phyloP scores from a whole-genome alignment of 2,329 filamentous ascomycete species.

The Graphiopsis chlorocephala region DNA sequence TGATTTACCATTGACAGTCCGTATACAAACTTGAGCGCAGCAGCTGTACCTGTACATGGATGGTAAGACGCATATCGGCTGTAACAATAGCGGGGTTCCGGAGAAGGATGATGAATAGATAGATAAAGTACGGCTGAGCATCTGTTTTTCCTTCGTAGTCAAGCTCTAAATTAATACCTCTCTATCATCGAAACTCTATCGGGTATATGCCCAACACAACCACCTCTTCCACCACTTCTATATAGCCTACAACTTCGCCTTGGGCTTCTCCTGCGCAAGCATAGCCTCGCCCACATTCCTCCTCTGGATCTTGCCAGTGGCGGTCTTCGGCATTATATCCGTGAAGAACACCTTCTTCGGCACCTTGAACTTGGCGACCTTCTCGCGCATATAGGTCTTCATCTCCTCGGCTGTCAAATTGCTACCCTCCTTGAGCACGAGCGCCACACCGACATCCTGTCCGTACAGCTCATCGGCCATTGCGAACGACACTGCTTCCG shows the following conservation, averaged over 20 bases:
- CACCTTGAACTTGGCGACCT: slow-evolving; percentile 78
- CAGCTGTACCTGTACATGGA: not conserved
- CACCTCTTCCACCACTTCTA: not conserved
- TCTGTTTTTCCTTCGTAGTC: not conserved
- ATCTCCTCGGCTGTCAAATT: slow-evolving; percentile 57
- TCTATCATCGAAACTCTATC: not conserved
- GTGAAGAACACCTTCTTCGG: slow-evolving; percentile 85
- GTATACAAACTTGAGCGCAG: no score
- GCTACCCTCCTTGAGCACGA: slow-evolving; percentile 68
- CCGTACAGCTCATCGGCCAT: slow-evolving; percentile 80
- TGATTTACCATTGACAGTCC: no score
- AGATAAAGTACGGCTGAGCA: not conserved
- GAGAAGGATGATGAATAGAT: not conserved
- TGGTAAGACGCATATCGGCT: not conserved
- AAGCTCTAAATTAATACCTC: not conserved
- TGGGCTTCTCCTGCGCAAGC: slow-evolving; percentile 48
- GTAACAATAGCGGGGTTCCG: not conserved
- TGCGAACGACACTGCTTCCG: slow-evolving; percentile 80
- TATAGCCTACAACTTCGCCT: slow-evolving; percentile 16
- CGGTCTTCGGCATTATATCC: slow-evolving; percentile 77
- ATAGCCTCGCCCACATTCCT: slow-evolving; percentile 83
- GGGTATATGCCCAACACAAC: not conserved
- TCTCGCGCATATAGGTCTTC: slow-evolving; percentile 65
- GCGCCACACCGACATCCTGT: slow-evolving; percentile 74
- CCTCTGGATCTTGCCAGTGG: slow-evolving; percentile 86